Conservation (phyloP, 768 basidiomycete genomes). For the Calocybe indica region DNA sequence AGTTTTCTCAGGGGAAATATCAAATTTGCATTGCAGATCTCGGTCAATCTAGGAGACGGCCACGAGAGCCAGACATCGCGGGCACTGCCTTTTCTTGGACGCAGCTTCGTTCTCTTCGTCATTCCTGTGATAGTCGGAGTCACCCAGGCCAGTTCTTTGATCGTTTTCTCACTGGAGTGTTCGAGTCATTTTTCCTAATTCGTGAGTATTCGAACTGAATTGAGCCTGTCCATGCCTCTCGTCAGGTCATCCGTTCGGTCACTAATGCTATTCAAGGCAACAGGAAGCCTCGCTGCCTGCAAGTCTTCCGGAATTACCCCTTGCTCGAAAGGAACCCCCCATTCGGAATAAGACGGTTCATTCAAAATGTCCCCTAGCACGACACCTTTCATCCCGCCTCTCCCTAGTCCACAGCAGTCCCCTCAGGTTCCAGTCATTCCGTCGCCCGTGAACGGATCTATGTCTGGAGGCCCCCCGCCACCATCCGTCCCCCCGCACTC, state of each 20-base stretch:
- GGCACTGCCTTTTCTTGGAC: neutral
- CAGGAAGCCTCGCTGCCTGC: too few relatives aligned
- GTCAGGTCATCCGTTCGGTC: too few relatives aligned
- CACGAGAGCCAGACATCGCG: too few relatives aligned
- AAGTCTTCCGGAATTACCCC: too few relatives aligned
- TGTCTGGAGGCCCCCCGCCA: neutral
- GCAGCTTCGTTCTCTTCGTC: neutral
- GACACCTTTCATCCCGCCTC: constrained; percentile 29
- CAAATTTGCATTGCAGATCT: too few relatives aligned
- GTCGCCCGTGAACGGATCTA: neutral
- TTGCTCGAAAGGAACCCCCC: too few relatives aligned
- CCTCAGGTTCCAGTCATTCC: constrained; percentile 30
- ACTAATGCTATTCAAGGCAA: too few relatives aligned
- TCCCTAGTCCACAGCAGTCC: constrained; percentile 24
- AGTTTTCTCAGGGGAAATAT: too few relatives aligned
- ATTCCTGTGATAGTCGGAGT: neutral
- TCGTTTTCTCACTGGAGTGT: neutral
- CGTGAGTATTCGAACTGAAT: constrained; percentile 3
- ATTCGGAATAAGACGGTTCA: constrained; percentile 5
- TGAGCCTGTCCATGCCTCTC: neutral
- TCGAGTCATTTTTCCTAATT: constrained; percentile 9
- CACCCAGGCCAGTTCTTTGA: neutral
- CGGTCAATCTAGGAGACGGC: too few relatives aligned
- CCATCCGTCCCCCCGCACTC: neutral
- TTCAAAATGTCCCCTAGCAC: constrained; percentile 11